A percentile compares a stretch with the other conserved stretches of the same genome.
phyloP scores from a whole-genome alignment of 805 yeast genomes.

The Groenewaldozyma salmanticensis region DNA sequence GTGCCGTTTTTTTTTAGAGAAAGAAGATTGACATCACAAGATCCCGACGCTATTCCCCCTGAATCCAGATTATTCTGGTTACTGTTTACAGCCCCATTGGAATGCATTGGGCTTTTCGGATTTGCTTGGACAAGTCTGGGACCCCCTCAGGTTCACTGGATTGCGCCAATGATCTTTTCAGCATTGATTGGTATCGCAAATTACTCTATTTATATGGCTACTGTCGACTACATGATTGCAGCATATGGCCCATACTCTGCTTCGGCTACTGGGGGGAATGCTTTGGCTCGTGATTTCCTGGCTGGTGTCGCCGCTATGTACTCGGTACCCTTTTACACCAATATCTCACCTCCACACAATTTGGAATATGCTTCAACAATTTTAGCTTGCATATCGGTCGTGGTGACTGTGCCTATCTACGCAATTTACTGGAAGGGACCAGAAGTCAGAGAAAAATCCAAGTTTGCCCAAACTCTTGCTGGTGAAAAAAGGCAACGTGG shows the following conservation, averaged over 20 bases:
- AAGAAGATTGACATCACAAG: constrained; percentile 3
- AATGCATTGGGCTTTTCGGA: constrained; percentile 32
- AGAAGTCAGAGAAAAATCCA: constrained; percentile 26
- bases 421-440: constrained; percentile 36
- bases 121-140: constrained; percentile 37
- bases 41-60: constrained; percentile 22
- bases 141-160: constrained; percentile 31
- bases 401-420: constrained; percentile 31
- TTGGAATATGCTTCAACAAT: constrained; percentile 34
- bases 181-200: constrained; percentile 33
- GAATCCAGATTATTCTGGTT: constrained; percentile 22
- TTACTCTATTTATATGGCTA: constrained; percentile 35
- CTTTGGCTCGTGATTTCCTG: constrained; percentile 33
- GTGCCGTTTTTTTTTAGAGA: constrained; percentile 26
- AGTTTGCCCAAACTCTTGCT: constrained; percentile 26
- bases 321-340: constrained; percentile 31
- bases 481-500: background rate
- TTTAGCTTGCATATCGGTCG: constrained; percentile 28
- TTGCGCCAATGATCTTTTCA: constrained; percentile 33
- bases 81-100: constrained; percentile 31
- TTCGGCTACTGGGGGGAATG: constrained; percentile 37
- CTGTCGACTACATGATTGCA: constrained; percentile 36
- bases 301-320: constrained; percentile 34
- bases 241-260: constrained; percentile 36
- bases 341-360: constrained; percentile 26